Conservation (phyloP, 2,329 filamentous ascomycete species). For the Aspergillus sp. region DNA sequence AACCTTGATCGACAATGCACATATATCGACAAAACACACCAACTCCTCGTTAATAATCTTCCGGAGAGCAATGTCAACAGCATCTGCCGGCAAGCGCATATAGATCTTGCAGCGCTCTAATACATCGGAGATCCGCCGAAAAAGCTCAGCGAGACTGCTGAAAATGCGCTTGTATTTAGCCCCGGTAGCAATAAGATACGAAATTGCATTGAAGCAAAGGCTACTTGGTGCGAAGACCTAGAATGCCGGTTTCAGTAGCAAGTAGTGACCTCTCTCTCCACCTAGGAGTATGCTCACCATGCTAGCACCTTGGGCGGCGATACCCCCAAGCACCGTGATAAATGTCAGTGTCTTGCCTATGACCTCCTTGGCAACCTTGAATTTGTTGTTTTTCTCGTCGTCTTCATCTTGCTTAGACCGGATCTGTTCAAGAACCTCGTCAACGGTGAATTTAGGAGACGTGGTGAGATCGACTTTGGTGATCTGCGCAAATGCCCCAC, state of each 20-base stretch:
- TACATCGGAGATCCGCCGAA: conserved; percentile 25
- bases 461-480: conserved; percentile 18
- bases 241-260: not conserved
- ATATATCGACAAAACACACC: conserved; percentile 25
- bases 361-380: conserved; percentile 18
- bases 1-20: conserved; percentile 23
- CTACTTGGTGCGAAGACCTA: conserved; percentile 25
- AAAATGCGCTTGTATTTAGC: conserved; percentile 30
- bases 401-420: conserved; percentile 19
- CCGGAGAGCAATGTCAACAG: conserved; percentile 21
- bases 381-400: conserved; percentile 21
- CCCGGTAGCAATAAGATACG: conserved; percentile 23
- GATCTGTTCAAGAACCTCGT: conserved; percentile 23
- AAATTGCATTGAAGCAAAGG: conserved; percentile 30
- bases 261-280: not conserved
- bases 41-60: conserved; percentile 26
- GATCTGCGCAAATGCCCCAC: conserved; percentile 14
- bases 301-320: conserved; percentile 23
- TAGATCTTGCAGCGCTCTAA: conserved; percentile 27
- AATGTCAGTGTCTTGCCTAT: conserved; percentile 23
- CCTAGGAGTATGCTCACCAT: conserved; percentile 16
- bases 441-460: conserved; percentile 15
- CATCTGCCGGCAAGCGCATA: conserved; percentile 18
- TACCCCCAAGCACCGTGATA: conserved; percentile 20
- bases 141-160: conserved; percentile 23